Evolutionary conservation across 2,329 filamentous ascomycete species (phyloP).

Genomic region (Ceratocystis diversiconidia): DNA sequence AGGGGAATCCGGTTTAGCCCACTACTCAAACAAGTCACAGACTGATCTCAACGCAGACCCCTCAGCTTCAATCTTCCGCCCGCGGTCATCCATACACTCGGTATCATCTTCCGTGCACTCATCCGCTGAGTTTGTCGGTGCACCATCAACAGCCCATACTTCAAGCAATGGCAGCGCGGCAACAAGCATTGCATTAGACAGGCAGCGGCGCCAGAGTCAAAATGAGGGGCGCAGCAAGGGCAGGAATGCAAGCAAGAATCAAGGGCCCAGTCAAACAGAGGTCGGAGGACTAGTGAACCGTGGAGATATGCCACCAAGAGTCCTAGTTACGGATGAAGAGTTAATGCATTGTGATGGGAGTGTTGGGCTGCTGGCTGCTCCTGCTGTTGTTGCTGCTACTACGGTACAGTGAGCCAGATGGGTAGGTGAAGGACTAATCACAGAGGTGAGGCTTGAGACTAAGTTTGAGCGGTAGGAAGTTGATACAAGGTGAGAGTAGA

Average conservation of each 20-base stretch:
- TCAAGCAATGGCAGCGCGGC: not conserved
- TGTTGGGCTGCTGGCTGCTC: not conserved
- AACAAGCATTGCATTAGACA: not conserved
- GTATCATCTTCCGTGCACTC: not conserved
- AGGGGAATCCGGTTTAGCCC: not conserved
- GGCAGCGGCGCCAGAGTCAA: not conserved
- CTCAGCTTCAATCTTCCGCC: not conserved
- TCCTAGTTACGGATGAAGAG: not conserved
- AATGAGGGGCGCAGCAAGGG: not conserved
- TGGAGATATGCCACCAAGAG: not conserved
- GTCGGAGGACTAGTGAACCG: not conserved
- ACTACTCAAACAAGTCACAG: not conserved
- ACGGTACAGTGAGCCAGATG: too few species aligned
- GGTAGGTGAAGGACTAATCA: too few species aligned
- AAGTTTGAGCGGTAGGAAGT: not conserved
- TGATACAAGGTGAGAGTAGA: not conserved
- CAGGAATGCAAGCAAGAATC: too few species aligned
- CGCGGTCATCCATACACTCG: not conserved
- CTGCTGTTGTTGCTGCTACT: too few species aligned
- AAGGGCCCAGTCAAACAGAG: too few species aligned
- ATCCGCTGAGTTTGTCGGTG: not conserved
- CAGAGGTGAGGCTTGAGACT: not conserved
- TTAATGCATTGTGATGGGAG: not conserved
- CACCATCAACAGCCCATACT: not conserved
- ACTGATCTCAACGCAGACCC: not conserved